Evolutionary conservation across 352 stramenopile species (phyloP).

Genomic region (Halophytophthora batemanensis): DNA sequence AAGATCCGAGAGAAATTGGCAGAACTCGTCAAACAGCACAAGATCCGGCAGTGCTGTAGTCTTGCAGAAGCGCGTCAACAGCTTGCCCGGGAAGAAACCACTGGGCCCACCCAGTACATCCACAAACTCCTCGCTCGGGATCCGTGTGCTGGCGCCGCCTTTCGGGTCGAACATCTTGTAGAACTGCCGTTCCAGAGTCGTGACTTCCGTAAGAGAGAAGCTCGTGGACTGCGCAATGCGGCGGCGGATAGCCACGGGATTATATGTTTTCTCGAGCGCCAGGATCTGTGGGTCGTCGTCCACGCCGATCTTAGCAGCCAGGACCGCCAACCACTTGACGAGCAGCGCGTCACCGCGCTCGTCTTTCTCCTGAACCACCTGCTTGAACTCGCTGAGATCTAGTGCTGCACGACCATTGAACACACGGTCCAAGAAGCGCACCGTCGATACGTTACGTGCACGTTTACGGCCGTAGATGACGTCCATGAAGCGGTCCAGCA

Average conservation of each 20-base stretch:
- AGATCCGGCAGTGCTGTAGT: constrained; percentile 40
- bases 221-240: constrained; percentile 68
- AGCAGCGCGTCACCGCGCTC: constrained; percentile 49
- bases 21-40: constrained; percentile 83
- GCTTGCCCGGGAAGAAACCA: constrained; percentile 37
- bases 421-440: constrained; percentile 55
- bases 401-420: constrained; percentile 45
- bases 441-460: constrained; percentile 36
- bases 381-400: constrained; percentile 61
- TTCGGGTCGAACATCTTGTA: constrained; percentile 74
- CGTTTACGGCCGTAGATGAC: constrained; percentile 73
- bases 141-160: constrained; percentile 61
- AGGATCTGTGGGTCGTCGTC: constrained; percentile 73
- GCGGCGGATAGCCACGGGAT: constrained; percentile 75
- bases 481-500: constrained; percentile 81
- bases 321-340: constrained; percentile 57
- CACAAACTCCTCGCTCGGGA: constrained; percentile 58
- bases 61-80: constrained; percentile 47
- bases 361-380: constrained; percentile 54
- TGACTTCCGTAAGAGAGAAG: constrained; percentile 73
- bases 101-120: constrained; percentile 41
- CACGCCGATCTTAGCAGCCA: constrained; percentile 62
- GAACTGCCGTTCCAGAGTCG: constrained; percentile 75
- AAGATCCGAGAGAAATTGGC: constrained; percentile 72
- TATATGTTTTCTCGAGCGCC: constrained; percentile 75